Evolutionary conservation across 441 rosid genomes (phyloP).

Genomic region (Aquilaria agallochum): DNA sequence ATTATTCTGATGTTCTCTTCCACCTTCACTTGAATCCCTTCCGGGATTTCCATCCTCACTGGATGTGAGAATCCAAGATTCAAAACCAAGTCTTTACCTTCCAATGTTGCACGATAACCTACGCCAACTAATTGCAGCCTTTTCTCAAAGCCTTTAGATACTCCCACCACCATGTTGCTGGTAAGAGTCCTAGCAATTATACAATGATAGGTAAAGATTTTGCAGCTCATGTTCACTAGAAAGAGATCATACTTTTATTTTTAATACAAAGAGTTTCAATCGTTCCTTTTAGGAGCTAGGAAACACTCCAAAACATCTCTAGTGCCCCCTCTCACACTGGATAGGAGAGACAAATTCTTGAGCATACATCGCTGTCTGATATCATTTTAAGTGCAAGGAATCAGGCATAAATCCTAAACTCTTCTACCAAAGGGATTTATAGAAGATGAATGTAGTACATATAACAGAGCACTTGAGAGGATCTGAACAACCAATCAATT

Average conservation of each 20-base stretch:
- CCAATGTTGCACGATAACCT: conserved; percentile 79
- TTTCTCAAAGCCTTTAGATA: conserved; percentile 93
- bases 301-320: too few relatives aligned
- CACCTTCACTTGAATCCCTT: conserved; percentile 65
- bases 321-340: too few relatives aligned
- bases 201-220: too few relatives aligned
- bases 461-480: not conserved
- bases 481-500: too few relatives aligned
- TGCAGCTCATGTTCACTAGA: too few relatives aligned
- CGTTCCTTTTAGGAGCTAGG: too few relatives aligned
- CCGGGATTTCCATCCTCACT: conserved; percentile 77
- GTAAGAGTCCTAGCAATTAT: conserved; percentile 67
- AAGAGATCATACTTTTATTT: too few relatives aligned
- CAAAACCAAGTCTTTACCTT: conserved; percentile 74
- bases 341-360: too few relatives aligned
- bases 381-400: too few relatives aligned
- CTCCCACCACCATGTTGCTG: conserved; percentile 92
- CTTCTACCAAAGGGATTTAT: not conserved
- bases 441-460: not conserved
- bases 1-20: conserved; percentile 78
- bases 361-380: too few relatives aligned
- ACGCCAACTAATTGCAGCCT: conserved; percentile 78
- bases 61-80: conserved; percentile 92
- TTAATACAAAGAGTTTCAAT: too few relatives aligned
- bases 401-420: too few relatives aligned